Evolutionary conservation across 2,329 filamentous ascomycete species (phyloP), one percentile per base, ranked within the genome.

Genomic region (Hymenoscyphus linearis): DNA sequence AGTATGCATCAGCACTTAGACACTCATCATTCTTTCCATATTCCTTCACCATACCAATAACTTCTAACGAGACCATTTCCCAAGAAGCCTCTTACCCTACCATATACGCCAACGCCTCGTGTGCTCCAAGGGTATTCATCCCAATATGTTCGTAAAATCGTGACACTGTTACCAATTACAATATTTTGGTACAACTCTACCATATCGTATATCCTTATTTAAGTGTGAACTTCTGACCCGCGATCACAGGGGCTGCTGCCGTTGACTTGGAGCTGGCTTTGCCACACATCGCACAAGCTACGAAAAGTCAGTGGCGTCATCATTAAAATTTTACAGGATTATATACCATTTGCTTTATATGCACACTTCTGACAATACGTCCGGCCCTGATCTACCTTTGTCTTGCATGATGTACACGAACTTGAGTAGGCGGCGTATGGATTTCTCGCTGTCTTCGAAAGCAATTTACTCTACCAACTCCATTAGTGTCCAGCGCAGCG

Each of bases 391-490:
- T 84, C 79, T n/a, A 84, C 79, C 71, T 86, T 87, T 31, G 81
- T 82, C 72, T 85, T 87, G 78, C 85, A 88, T 44, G 78, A 79
- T 7, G 79, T 78, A 68, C 85, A 88, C 0, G 81, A 80, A 68
- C 82, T 85, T 10, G 84, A 79, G 71, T 87, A 87, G 59, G 83
- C 79, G 2, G 84, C 84, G 66, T 86, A 88, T 0, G 85, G 85
- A 65, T 88, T 87, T 74, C 86, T 85, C 35, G 85, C 85, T 54
- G 80, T 79, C 66, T 85, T 83, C 61, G 84, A 87, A 35, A 87
- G 75, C 4, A 87, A 77, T 72, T 88, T 88, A 74, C 82, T 87
- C 84, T 85, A 60, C 9, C 58, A n/a, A 35, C 4, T 57, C 18
- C 9, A 35, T 16, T 25, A 34, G n/a, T 18, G 16, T 26, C 2